phyloP scores from a whole-genome alignment of 139 green algal species.

The Auxenochlorella protothecoides region DNA sequence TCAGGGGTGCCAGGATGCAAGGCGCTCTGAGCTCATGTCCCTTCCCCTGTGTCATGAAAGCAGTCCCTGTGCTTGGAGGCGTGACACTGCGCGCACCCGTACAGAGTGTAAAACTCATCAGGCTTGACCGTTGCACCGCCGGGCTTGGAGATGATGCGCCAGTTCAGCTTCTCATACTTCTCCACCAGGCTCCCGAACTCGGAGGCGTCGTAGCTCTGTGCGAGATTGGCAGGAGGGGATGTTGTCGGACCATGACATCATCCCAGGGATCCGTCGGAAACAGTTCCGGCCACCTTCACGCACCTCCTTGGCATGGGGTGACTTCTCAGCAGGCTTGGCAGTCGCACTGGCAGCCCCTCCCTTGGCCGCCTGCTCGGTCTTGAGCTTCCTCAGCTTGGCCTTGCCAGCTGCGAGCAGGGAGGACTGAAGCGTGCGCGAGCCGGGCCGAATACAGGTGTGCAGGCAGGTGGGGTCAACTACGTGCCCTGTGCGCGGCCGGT shows the following conservation, averaged over 20 bases:
- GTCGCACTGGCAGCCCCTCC: conserved; percentile 6
- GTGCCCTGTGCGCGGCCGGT: no score
- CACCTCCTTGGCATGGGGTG: conserved; percentile 50
- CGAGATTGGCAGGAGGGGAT: neutral
- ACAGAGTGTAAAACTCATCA: conserved; percentile 70
- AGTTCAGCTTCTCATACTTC: conserved; percentile 77
- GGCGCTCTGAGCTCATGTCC: neutral
- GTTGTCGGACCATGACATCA: no score
- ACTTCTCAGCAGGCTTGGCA: conserved; percentile 30
- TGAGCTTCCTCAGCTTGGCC: conserved; percentile 52
- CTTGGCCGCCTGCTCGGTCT: conserved; percentile 30
- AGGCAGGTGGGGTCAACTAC: neutral
- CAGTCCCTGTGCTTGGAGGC: neutral
- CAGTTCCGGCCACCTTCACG: neutral
- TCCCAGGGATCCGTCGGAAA: no score
- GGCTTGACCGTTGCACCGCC: conserved; percentile 80
- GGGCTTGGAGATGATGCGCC: conserved; percentile 79
- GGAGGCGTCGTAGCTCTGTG: conserved; percentile 47
- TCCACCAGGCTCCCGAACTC: conserved; percentile 52
- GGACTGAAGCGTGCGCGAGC: neutral
- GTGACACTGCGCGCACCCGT: conserved; percentile 22
- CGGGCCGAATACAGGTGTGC: neutral
- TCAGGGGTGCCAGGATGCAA: neutral
- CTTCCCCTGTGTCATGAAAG: neutral
- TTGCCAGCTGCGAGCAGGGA: conserved; percentile 43